Evolutionary conservation across 108 stramenopile species (phyloP).

Genomic region (Cylindrotheca closterium): DNA sequence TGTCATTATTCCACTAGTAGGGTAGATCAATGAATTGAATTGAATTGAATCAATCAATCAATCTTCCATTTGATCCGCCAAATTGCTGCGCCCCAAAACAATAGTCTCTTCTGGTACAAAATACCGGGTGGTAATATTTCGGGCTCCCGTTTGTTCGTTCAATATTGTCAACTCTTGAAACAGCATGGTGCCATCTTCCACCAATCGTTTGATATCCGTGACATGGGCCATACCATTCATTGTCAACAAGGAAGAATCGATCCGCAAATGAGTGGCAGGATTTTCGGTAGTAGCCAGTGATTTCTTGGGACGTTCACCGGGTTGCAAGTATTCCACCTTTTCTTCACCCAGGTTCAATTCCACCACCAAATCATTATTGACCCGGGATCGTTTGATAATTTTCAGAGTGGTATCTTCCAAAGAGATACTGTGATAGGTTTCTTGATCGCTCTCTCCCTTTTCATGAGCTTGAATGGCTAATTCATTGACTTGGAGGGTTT

Average conservation of each 20-base stretch:
- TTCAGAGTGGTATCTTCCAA: constrained; percentile 32
- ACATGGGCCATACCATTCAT: constrained; percentile 83
- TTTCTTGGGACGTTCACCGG: constrained; percentile 70
- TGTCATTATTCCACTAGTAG: too few species aligned
- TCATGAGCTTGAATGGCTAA: constrained; percentile 86
- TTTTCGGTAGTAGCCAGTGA: constrained; percentile 63
- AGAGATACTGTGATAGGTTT: constrained; percentile 66
- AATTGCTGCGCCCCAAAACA: not conserved
- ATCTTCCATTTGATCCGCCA: not conserved
- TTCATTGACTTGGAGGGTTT: constrained; percentile 75
- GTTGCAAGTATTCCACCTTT: constrained; percentile 38
- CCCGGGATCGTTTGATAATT: constrained; percentile 73
- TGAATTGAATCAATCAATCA: too few species aligned
- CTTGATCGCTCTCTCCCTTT: constrained; percentile 80
- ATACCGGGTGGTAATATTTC: constrained; percentile 65
- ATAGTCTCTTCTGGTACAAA: constrained; percentile 54
- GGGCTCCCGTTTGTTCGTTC: constrained; percentile 61
- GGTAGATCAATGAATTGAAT: too few species aligned
- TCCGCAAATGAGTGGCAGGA: constrained; percentile 51
- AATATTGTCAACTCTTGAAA: constrained; percentile 70
- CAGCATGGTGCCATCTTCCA: constrained; percentile 35
- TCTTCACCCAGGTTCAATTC: constrained; percentile 64
- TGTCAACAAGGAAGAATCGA: constrained; percentile 67
- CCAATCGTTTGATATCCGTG: constrained; percentile 60
- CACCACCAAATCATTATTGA: constrained; percentile 73